Base-by-base conservation (phyloP, 129 eudicot species). In the Flaveria linearis region DNA sequence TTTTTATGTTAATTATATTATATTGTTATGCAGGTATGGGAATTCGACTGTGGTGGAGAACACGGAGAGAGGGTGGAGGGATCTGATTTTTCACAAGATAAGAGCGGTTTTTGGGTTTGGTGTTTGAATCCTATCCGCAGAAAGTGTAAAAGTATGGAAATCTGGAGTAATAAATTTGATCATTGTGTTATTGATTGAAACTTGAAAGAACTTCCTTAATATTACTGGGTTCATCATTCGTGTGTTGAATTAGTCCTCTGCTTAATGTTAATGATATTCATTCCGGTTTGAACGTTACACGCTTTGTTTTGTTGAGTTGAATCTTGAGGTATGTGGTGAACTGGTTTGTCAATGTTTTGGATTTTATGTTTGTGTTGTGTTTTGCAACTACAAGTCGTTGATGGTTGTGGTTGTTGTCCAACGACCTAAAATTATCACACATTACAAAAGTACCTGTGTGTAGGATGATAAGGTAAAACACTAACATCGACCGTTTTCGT, bases 11-110 rank as follows among this genome's bases (percentile, higher is more conserved):
- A 10, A 13, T 12, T 9, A 36, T 60, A 23, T 17, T 56, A 18
- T 26, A 26, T 18, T 39, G 15, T 53, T 14, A 49, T 85, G 84
- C 87, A 93, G 98, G 76, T 93, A 90, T 51, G 98, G 97, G 17
- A 93, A 93, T 82, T 84, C 94, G 70, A 90, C 97, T 6, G 98
- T 93, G 58, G 96, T 87, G 78, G 98, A 93, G 91, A 93, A 93
- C 69, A 93, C 98, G 0, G 98, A 90, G 83, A 86, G 97, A 73
- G 98, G 98, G 66, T 90, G 97, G 98, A 69, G 97, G 71, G 97
- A 93, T 85, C 87, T 93, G 18, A 93, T 90, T 68, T 93, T 93
- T 80, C 87, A 90, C 83, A 90, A 80, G 84, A 90, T 90, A 75
- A 80, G 97, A 28, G 98, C 93, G 1, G 94, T 93, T 57, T 93